Base-by-base conservation (phyloP, 176 grass and related monocot species). In the Sorghum bicolor region DNA sequence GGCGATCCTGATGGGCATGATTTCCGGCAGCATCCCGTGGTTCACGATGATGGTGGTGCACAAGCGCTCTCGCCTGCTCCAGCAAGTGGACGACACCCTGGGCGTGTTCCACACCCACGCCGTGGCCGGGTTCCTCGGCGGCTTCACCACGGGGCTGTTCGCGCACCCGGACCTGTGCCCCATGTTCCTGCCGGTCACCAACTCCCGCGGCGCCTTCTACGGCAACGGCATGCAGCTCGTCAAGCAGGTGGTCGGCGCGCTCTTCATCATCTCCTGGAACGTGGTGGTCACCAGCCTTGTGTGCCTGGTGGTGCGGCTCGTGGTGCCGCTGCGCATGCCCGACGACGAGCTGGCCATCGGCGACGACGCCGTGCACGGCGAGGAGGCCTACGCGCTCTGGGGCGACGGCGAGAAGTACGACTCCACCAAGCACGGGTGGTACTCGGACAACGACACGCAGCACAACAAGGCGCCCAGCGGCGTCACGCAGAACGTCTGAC, bases 11-110 rank as follows among this genome's bases (percentile, higher is more conserved):
- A 98, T 98, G 95, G 95, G 95, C 9, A 79, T 93, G 0, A 24
- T 90, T 6, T 93, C 95, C 2, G 95, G 95, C 55, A 98, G 95
- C 92, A 87, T 98, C 87, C 95, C 95, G 4, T 98, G 95, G 95
- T 98, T 95, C 86, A 98, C 92, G 20, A 98, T 98, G 95, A 98
- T 98, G 95, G 88, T 98, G 33, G 95, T 98, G 29, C 95, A 98
- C 89, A 98, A 98, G 87, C 90, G 92, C 1, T 94, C 89, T 22
- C 75, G 22, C 9, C 72, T 98, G 25, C 87, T 98, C 26, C 87
- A 88, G 91, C 73, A 91, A 2, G 93, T 98, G 13, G 95, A 98
- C 78, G 95, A 98, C 89, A 98, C 95, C 10, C 88, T 98, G 30
- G 92, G 91, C 38, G 95, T 98, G 60, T 98, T 98, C 80, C 95